Base-by-base conservation (phyloP, 345 rosid genomes). In the Pseudoturritis turrita region DNA sequence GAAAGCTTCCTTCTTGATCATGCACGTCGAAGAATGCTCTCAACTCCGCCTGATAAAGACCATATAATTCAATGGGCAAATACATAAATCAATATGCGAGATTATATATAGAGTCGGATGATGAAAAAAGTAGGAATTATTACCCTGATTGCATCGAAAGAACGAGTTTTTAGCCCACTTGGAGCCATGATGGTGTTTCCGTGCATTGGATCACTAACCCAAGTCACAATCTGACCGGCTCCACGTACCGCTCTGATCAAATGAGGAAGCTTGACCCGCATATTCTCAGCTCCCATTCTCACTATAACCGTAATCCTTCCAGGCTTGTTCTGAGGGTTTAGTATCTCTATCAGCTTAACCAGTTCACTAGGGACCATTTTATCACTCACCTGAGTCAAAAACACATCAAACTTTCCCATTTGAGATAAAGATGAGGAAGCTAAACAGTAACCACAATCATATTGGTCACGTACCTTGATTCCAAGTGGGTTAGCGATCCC, bases 161-260 rank as follows among this genome's bases (percentile, higher is more conserved):
- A 66, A 28, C 86, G 83, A 50, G 88, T 87, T 70, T 87, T 83
- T 40, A 87, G 83, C 25, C 91, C 88, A 43, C 82, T 70, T 44
- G 91, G 88, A 55, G 87, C 84, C 79, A 81, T 81, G 41, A 87
- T 87, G 23, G 91, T 87, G 73, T 84, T 87, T 3, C 91, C 88
- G 28, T 86, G 91, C 88, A 86, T 86, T 50, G 88, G 91, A 68
- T 86, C 91, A 56, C 88, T 84, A 64, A 87, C 88, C 91, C 91
- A 83, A 26, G 88, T 87, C 71, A 87, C 91, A 28, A 84, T 78
- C 71, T 84, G 84, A 65, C 91, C 88, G 3, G 87, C 88, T 68
- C 86, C 81, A 26, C 82, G 83, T 7, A 87, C 76, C 44, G 87
- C 88, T 79, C 82, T 83, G 71, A 84, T 83, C 60, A 87, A 75